Conservation (phyloP, 805 yeast species). For the Candida jianshihensis region DNA sequence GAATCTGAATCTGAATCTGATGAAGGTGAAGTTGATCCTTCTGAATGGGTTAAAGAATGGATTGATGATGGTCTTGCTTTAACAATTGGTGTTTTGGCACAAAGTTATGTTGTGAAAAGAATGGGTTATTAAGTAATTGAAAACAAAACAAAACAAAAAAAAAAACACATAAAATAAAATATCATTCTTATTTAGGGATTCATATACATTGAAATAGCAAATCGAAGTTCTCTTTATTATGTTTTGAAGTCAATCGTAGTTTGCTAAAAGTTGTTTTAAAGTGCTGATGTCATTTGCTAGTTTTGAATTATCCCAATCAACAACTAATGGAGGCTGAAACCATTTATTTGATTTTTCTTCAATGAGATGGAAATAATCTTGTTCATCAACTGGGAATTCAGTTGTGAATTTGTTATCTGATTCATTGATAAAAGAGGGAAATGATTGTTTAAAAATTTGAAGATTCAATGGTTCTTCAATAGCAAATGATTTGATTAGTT, state of each 20-base stretch:
- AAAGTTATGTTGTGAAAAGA: slow-evolving; percentile 81
- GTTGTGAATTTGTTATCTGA: slow-evolving; percentile 6
- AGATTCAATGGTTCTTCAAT: slow-evolving; percentile 4
- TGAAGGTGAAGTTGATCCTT: slow-evolving; percentile 61
- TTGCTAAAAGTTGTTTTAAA: slow-evolving; percentile 24
- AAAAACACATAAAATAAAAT: too few species aligned
- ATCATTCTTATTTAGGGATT: too few species aligned
- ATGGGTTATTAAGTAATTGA: slow-evolving; percentile 41
- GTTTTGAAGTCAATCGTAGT: slow-evolving; percentile 6
- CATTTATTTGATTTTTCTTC: slow-evolving; percentile 17
- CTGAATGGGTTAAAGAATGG: slow-evolving; percentile 80
- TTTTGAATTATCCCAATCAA: slow-evolving; percentile 55
- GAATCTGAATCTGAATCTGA: slow-evolving; percentile 24
- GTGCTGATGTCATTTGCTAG: slow-evolving; percentile 43
- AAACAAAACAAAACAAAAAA: too few species aligned
- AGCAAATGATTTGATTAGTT: slow-evolving; percentile 13
- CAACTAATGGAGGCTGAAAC: slow-evolving; percentile 42
- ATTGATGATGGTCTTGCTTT: slow-evolving; percentile 70
- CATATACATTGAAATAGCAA: too few species aligned
- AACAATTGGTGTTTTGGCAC: slow-evolving; percentile 82
- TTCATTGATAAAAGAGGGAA: slow-evolving; percentile 16
- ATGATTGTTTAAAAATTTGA: slow-evolving; percentile 12
- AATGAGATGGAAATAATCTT: slow-evolving; percentile 8
- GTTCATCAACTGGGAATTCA: slow-evolving; percentile 6
- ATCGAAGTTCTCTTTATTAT: too few species aligned